These are phyloP conservation scores for Sclerotinia sclerotiorum DNA, from an alignment of 2,329 filamentous ascomycete genomes.

Conservation along the genomic window DNA sequence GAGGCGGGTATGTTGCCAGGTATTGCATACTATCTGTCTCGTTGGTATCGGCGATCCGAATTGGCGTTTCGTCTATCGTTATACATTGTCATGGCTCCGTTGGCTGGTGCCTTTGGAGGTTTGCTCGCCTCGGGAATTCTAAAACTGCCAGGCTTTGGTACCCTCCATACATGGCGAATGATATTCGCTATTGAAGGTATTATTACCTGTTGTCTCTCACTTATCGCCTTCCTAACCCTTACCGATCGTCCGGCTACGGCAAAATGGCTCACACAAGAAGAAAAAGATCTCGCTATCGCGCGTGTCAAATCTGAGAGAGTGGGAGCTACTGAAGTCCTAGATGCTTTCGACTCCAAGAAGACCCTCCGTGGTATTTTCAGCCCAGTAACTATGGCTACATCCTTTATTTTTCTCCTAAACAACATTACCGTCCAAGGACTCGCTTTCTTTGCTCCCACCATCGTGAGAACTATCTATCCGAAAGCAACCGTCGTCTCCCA, in stretches of 20 bases:
- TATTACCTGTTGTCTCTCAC: conserved; percentile 55
- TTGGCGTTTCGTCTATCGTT: conserved; percentile 65
- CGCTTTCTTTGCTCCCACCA: conserved; percentile 69
- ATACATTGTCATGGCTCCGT: conserved; percentile 69
- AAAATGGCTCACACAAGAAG: conserved; percentile 62
- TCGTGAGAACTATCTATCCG: conserved; percentile 68
- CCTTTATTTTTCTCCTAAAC: conserved; percentile 47
- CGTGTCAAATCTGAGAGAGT: conserved; percentile 69
- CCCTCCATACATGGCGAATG: conserved; percentile 62
- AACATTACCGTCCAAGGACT: conserved; percentile 70
- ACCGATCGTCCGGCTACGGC: conserved; percentile 70
- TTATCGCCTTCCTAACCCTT: conserved; percentile 62
- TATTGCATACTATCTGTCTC: conserved; percentile 70
- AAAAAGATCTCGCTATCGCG: conserved; percentile 65
- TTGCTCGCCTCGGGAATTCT: conserved; percentile 65
- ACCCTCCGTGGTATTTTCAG: conserved; percentile 61
- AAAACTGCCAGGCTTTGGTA: conserved; percentile 52
- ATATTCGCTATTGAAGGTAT: conserved; percentile 73
- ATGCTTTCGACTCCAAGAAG: conserved; percentile 61
- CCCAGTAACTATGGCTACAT: conserved; percentile 58
- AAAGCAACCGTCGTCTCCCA: conserved; percentile 56
- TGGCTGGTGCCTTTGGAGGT: conserved; percentile 71
- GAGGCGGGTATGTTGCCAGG: conserved; percentile 66
- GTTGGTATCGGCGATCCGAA: conserved; percentile 71
- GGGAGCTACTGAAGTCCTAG: conserved; percentile 60